Evolutionary conservation across 768 basidiomycete species (phyloP).

Genomic region (Russula dissimulans): DNA sequence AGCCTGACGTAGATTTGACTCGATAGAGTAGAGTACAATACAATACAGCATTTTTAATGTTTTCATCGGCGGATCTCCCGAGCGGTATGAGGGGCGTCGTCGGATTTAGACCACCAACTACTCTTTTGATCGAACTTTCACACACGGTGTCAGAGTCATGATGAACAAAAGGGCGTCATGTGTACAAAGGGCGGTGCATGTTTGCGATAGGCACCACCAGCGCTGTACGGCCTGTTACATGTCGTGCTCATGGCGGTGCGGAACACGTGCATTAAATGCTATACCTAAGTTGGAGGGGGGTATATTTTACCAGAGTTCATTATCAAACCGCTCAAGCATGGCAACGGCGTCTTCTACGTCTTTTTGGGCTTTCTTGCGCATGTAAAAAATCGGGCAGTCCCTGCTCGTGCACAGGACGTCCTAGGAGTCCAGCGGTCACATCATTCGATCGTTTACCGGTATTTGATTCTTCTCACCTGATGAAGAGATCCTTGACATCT

Average conservation of each 20-base stretch:
- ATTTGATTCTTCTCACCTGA: constrained; percentile 42
- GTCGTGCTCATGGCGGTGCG: constrained; percentile 1
- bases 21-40: background rate
- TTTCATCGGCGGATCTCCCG: background rate
- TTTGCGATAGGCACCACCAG: background rate
- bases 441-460: constrained; percentile 14
- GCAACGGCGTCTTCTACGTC: constrained; percentile 83
- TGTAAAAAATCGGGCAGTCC: constrained; percentile 98
- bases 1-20: background rate
- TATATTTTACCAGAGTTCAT: constrained; percentile 50
- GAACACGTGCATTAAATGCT: background rate
- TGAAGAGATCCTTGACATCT: constrained; percentile 97
- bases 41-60: background rate
- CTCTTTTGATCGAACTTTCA: background rate
- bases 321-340: constrained; percentile 78
- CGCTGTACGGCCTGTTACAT: constrained; percentile 16
- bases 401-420: constrained; percentile 95
- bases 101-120: background rate
- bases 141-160: background rate
- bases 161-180: background rate
- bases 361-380: constrained; percentile 97
- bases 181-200: background rate
- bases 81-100: background rate
- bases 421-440: constrained; percentile 31
- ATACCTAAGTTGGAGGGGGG: background rate